Conservation (phyloP, 371 early-diverging fungal species). For the Lichtheimia hyalospora region DNA sequence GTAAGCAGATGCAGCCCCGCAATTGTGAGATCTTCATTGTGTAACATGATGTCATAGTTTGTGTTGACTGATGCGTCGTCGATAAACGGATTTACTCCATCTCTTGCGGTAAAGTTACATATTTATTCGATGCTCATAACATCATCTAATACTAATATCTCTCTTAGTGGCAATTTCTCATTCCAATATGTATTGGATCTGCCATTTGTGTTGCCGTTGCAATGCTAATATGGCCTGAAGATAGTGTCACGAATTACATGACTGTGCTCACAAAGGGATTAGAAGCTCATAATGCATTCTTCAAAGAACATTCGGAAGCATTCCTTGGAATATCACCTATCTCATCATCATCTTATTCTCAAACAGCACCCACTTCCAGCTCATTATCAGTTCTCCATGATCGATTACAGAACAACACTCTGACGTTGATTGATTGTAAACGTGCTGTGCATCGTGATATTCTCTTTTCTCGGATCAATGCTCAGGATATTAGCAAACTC, state of each 20-base stretch:
- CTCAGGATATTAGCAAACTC: constrained; percentile 30
- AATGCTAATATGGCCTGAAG: constrained; percentile 43
- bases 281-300: constrained; percentile 24
- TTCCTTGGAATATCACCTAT: constrained; percentile 19
- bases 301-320: constrained; percentile 35
- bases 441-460: constrained; percentile 46
- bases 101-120: constrained; percentile 3
- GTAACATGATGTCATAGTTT: constrained; percentile 19
- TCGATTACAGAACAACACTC: constrained; percentile 24
- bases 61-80: constrained; percentile 30
- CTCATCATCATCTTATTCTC: not conserved
- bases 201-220: constrained; percentile 36
- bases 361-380: not conserved
- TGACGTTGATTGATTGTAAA: constrained; percentile 46
- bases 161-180: constrained; percentile 33
- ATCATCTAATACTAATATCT: not conserved
- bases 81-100: constrained; percentile 1
- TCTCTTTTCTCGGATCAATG: constrained; percentile 25
- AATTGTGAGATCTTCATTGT: not conserved
- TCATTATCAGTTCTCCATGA: constrained; percentile 28
- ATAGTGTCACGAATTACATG: constrained; percentile 39
- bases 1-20: not conserved
- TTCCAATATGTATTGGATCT: constrained; percentile 34
- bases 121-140: not conserved
- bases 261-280: constrained; percentile 22